phyloP scores from a whole-genome alignment of 2,329 filamentous ascomycete genomes.

The Trichoderma cornu-damae region DNA sequence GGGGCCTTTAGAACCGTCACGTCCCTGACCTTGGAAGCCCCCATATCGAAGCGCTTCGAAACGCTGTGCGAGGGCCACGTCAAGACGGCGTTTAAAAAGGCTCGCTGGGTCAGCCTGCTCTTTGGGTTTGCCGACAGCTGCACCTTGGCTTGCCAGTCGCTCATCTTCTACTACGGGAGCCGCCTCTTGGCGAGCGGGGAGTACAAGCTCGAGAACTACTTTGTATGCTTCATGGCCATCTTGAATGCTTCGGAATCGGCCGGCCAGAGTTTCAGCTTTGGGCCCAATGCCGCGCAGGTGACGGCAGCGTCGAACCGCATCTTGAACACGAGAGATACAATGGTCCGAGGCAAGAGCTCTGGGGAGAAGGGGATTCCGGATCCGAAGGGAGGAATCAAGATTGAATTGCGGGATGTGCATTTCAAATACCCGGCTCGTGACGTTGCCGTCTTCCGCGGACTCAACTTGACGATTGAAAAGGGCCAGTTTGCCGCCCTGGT shows the following conservation, averaged over 20 bases:
- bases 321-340: conserved; percentile 45
- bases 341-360: conserved; percentile 33
- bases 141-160: conserved; percentile 56
- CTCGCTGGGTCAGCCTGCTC: conserved; percentile 57
- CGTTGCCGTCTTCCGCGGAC: conserved; percentile 51
- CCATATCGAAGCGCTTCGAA: conserved; percentile 58
- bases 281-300: conserved; percentile 58
- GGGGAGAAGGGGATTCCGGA: conserved; percentile 38
- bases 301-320: conserved; percentile 57
- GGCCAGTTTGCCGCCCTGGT: conserved; percentile 68
- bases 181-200: conserved; percentile 51
- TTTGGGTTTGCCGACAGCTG: conserved; percentile 67
- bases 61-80: conserved; percentile 56
- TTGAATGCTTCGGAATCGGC: conserved; percentile 63
- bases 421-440: conserved; percentile 58
- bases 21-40: conserved; percentile 63
- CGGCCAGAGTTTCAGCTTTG: conserved; percentile 62
- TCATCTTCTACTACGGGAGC: conserved; percentile 64
- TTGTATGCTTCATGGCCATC: conserved; percentile 59
- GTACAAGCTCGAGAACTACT: conserved; percentile 43
- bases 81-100: conserved; percentile 53
- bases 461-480: conserved; percentile 60
- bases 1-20: conserved; percentile 68
- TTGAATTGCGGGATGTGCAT: conserved; percentile 52
- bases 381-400: conserved; percentile 46